These are phyloP conservation scores for Phytophthora rubi DNA, from an alignment of 352 stramenopile genomes.

Conservation along the genomic window DNA sequence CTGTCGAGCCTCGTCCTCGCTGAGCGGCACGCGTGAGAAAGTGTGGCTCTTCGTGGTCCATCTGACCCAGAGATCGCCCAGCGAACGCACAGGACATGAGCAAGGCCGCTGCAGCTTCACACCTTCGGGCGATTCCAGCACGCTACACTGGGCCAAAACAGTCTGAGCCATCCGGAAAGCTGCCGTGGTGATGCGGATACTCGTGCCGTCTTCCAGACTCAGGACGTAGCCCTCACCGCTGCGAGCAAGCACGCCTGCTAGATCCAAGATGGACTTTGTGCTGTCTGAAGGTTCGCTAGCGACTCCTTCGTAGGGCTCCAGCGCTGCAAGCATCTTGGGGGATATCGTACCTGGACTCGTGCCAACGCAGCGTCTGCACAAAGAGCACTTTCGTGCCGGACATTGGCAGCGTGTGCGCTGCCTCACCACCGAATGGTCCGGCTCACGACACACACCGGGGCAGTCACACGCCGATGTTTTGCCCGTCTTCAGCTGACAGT, in stretches of 20 bases:
- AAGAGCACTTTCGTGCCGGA: constrained; percentile 79
- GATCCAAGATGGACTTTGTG: constrained; percentile 41
- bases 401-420: constrained; percentile 83
- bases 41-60: constrained; percentile 84
- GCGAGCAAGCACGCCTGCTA: constrained; percentile 57
- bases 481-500: constrained; percentile 80
- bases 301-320: constrained; percentile 52
- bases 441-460: constrained; percentile 65
- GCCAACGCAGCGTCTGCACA: constrained; percentile 72
- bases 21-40: constrained; percentile 70
- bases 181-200: constrained; percentile 53
- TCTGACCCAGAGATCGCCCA: constrained; percentile 83
- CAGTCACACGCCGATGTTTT: constrained; percentile 78
- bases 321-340: constrained; percentile 64
- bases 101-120: constrained; percentile 75
- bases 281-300: constrained; percentile 34
- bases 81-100: constrained; percentile 70
- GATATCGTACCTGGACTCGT: constrained; percentile 66
- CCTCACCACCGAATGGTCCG: constrained; percentile 65
- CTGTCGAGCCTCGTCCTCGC: constrained; percentile 58
- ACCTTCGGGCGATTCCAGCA: constrained; percentile 63
- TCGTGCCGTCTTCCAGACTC: constrained; percentile 27
- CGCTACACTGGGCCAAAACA: constrained; percentile 74
- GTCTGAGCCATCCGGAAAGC: constrained; percentile 68
- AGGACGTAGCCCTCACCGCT: constrained; percentile 59